Evolutionary conservation across 129 eudicot species (phyloP).

Genomic region (Heracleum sosnowskyi): DNA sequence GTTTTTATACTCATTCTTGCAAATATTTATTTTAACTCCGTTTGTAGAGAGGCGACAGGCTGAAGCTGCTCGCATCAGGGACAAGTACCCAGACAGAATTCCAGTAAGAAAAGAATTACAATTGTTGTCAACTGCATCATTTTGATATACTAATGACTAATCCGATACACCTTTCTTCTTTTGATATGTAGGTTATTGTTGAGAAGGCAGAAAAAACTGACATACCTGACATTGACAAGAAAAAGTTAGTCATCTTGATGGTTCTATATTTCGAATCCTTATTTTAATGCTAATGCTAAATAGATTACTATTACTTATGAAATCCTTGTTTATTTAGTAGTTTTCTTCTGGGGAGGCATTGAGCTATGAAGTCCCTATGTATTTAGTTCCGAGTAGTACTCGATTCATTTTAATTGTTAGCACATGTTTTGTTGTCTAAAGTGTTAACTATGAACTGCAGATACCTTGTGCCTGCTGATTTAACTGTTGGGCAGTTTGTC

Average conservation of each 20-base stretch:
- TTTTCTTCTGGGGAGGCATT: neutral
- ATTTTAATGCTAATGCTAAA: neutral
- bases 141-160: neutral
- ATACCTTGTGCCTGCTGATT: conserved; percentile 9
- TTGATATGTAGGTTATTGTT: conserved; percentile 64
- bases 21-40: neutral
- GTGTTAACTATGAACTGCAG: neutral
- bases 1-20: neutral
- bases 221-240: conserved; percentile 95
- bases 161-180: conserved; percentile 5
- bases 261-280: neutral
- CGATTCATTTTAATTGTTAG: neutral
- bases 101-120: conserved; percentile 44
- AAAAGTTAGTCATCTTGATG: conserved; percentile 49
- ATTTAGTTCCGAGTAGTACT: neutral
- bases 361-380: neutral
- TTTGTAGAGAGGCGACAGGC: conserved; percentile 84
- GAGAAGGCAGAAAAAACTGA: conserved; percentile 95
- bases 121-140: neutral
- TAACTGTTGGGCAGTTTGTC: conserved; percentile 7
- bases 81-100: conserved; percentile 88
- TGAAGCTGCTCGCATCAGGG: conserved; percentile 97
- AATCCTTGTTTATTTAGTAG: neutral
- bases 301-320: neutral
- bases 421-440: neutral